Conservation (phyloP, 768 basidiomycete genomes). For the Hydnomerulius pinastri region DNA sequence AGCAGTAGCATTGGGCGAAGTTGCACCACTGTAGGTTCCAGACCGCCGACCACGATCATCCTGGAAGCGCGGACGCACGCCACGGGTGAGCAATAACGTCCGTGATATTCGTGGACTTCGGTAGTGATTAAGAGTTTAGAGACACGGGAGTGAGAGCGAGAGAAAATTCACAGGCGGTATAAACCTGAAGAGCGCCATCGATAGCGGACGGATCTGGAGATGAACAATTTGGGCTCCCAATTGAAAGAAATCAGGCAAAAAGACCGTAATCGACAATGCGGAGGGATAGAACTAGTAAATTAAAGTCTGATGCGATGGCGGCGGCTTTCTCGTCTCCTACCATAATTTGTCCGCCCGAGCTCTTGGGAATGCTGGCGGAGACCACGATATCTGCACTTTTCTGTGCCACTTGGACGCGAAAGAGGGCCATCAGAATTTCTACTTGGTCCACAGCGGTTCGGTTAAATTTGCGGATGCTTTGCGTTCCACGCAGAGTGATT, state of each 20-base stretch:
- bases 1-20: too few species aligned
- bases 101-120: not conserved
- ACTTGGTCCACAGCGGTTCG: conserved; percentile 61
- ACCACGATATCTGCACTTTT: conserved; percentile 82
- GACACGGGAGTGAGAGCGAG: not conserved
- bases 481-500: conserved; percentile 65
- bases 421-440: conserved; percentile 77
- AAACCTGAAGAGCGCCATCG: not conserved
- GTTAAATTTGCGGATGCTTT: conserved; percentile 80
- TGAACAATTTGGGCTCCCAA: not conserved
- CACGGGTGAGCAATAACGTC: not conserved
- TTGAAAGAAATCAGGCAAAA: conserved; percentile 51
- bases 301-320: conserved; percentile 48
- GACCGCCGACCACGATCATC: not conserved
- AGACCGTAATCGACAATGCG: conserved; percentile 67
- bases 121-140: not conserved
- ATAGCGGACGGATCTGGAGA: conserved; percentile 1
- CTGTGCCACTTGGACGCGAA: conserved; percentile 54
- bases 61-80: not conserved
- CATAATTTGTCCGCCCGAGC: conserved; percentile 29
- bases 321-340: conserved; percentile 37
- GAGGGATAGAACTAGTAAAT: conserved; percentile 57
- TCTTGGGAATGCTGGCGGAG: conserved; percentile 79
- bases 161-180: not conserved
- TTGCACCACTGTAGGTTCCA: not conserved